Percentiles rank a stretch among this genome's conserved stretches.
Conservation (phyloP, 768 basidiomycete species). For the Tylopilus felleus region DNA sequence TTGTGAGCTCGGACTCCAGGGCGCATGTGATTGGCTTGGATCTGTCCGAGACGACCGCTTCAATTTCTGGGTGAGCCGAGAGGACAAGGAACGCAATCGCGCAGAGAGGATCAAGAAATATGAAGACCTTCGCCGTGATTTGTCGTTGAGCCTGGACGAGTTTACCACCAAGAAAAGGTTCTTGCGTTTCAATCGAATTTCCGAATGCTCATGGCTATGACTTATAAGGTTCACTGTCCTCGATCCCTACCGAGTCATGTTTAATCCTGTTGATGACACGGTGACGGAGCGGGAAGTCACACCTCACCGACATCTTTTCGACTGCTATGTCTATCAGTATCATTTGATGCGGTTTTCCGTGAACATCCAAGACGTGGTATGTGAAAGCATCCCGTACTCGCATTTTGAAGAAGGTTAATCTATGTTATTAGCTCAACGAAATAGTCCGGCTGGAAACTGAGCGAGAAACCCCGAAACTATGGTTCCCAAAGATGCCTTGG, state of each 20-base stretch:
- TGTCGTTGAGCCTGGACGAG: constrained; percentile 37
- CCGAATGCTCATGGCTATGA: neutral
- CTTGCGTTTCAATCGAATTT: constrained; percentile 1
- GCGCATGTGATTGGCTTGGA: constrained; percentile 50
- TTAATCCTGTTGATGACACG: constrained; percentile 37
- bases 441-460: constrained; percentile 54
- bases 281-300: constrained; percentile 39
- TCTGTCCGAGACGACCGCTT: constrained; percentile 36
- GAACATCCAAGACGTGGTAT: constrained; percentile 34
- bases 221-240: constrained; percentile 45
- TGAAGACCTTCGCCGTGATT: constrained; percentile 33
- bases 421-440: constrained; percentile 47
- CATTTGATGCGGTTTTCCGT: constrained; percentile 41
- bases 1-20: constrained; percentile 40
- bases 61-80: constrained; percentile 34
- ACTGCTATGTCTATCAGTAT: constrained; percentile 71
- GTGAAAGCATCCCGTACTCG: constrained; percentile 3
- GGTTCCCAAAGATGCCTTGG: constrained; percentile 48
- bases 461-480: constrained; percentile 42
- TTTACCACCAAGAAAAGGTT: constrained; percentile 56
- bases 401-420: neutral
- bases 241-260: constrained; percentile 56
- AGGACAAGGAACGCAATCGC: constrained; percentile 31
- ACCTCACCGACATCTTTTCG: constrained; percentile 67
- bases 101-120: constrained; percentile 37